These are phyloP conservation scores for Neonectria neomacrospora DNA, from an alignment of 2,329 filamentous ascomycete species.

Conservation along the genomic window DNA sequence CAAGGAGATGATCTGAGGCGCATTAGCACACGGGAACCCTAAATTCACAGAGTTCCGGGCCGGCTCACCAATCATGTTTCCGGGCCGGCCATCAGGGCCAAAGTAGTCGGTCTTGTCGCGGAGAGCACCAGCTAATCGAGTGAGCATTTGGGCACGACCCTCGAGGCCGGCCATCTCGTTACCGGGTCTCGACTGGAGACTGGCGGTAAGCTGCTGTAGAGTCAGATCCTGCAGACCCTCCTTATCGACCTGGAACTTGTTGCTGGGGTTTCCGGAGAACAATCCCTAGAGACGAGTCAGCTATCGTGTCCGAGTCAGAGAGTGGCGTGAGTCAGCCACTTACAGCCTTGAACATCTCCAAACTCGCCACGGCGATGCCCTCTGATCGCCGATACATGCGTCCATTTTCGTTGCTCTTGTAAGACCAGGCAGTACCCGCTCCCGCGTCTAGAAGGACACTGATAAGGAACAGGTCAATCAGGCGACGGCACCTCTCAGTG, in stretches of 20 bases:
- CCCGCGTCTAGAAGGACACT: slow-evolving; percentile 89
- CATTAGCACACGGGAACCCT: slow-evolving; percentile 30
- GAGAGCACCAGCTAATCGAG: slow-evolving; percentile 79
- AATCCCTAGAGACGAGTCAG: slow-evolving; percentile 65
- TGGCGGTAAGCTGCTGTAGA: slow-evolving; percentile 78
- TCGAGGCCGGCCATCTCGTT: slow-evolving; percentile 89
- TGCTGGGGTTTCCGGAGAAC: slow-evolving; percentile 83
- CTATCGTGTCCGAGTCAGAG: not conserved
- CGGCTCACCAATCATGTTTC: slow-evolving; percentile 87
- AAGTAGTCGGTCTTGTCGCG: slow-evolving; percentile 83
- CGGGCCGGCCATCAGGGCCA: slow-evolving; percentile 83
- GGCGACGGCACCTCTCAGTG: slow-evolving; percentile 77
- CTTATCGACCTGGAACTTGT: slow-evolving; percentile 92
- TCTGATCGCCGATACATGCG: slow-evolving; percentile 86
- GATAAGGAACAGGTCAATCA: slow-evolving; percentile 81
- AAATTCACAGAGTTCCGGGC: not conserved
- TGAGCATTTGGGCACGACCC: slow-evolving; percentile 82
- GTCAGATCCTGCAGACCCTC: slow-evolving; percentile 80
- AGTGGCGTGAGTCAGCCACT: slow-evolving; percentile 34
- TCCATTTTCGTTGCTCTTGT: slow-evolving; percentile 90
- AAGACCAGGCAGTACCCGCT: slow-evolving; percentile 90
- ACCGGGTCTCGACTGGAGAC: slow-evolving; percentile 82
- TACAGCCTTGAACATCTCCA: slow-evolving; percentile 91
- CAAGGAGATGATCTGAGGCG: slow-evolving; percentile 84
- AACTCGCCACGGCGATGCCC: slow-evolving; percentile 79